A percentile compares a stretch with the other conserved stretches of the same genome.
These are phyloP conservation scores for Cardamine occulta DNA, from an alignment of 345 rosid genomes.

Conservation along the genomic window DNA sequence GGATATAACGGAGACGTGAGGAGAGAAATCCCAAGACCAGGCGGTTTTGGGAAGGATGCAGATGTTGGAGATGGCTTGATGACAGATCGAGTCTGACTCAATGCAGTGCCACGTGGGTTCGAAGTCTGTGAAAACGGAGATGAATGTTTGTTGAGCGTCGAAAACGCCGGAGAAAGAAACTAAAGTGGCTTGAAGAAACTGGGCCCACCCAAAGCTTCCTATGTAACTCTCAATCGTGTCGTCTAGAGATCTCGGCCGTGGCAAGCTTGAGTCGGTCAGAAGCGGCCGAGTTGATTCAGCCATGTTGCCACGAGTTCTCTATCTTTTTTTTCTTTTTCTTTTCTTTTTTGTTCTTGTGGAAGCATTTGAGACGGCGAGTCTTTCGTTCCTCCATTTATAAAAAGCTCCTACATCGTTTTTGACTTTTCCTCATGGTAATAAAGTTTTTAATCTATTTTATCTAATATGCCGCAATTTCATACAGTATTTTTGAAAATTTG, in stretches of 20 bases:
- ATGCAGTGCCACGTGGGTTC: slow-evolving; percentile 64
- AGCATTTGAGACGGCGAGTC: slow-evolving; percentile 17
- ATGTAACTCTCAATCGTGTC: slow-evolving; percentile 41
- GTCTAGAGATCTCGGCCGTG: slow-evolving; percentile 38
- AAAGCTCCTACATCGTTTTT: background rate
- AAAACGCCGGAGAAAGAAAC: slow-evolving; percentile 60
- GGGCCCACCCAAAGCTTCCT: slow-evolving; percentile 47
- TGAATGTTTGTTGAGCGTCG: slow-evolving; percentile 72
- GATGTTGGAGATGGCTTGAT: slow-evolving; percentile 37
- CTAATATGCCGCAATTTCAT: background rate
- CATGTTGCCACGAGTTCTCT: slow-evolving; percentile 27
- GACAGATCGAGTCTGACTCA: slow-evolving; percentile 28
- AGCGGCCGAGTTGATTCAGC: slow-evolving; percentile 40
- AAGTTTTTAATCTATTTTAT: background rate
- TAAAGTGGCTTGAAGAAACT: slow-evolving; percentile 53
- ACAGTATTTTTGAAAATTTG: background rate
- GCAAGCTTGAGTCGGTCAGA: slow-evolving; percentile 29
- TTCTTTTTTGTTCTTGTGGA: background rate
- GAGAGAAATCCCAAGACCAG: slow-evolving; percentile 57
- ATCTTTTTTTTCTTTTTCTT: background rate
- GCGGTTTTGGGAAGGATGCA: slow-evolving; percentile 51
- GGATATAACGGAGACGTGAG: slow-evolving; percentile 50
- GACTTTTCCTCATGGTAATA: slow-evolving; percentile 22
- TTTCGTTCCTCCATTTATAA: slow-evolving; percentile 10
- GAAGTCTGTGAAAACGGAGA: slow-evolving; percentile 62